phyloP scores from a whole-genome alignment of 805 yeast genomes.

The Blastobotrys mokoenaii region DNA sequence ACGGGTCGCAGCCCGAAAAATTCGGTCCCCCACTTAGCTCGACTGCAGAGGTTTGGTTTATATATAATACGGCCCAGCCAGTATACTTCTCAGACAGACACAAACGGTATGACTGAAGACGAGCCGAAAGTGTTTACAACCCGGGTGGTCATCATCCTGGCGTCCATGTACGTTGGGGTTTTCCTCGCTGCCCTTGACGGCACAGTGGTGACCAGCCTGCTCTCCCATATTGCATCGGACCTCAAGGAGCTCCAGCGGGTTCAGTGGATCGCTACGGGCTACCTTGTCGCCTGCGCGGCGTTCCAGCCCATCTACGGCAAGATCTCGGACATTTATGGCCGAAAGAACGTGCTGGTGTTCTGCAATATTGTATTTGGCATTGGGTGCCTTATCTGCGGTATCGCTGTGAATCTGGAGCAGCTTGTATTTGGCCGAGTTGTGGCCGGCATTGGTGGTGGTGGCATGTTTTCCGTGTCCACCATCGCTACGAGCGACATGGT shows the following conservation, averaged over 20 bases:
- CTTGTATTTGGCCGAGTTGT: slow-evolving; percentile 67
- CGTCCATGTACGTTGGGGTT: slow-evolving; percentile 26
- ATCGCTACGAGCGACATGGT: slow-evolving; percentile 71
- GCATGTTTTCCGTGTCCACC: slow-evolving; percentile 66
- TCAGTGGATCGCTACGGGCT: slow-evolving; percentile 68
- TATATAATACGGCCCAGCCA: not conserved
- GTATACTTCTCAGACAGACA: not conserved
- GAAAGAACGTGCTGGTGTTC: slow-evolving; percentile 33
- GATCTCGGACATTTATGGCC: slow-evolving; percentile 48
- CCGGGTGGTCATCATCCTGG: slow-evolving; percentile 11
- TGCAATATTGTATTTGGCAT: slow-evolving; percentile 37
- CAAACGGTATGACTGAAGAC: not conserved
- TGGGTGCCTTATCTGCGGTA: slow-evolving; percentile 46
- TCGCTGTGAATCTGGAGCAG: slow-evolving; percentile 44
- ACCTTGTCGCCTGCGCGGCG: slow-evolving; percentile 59
- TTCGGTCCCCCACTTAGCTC: too few species aligned
- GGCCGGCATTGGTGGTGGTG: slow-evolving; percentile 91
- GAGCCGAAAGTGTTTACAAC: not conserved
- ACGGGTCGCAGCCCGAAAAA: too few species aligned
- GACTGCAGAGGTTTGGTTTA: not conserved
- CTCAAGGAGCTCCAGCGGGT: slow-evolving; percentile 43
- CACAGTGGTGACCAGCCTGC: slow-evolving; percentile 51
- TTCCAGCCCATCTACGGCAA: slow-evolving; percentile 71
- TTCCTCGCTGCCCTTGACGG: slow-evolving; percentile 50
- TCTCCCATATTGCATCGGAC: slow-evolving; percentile 52